Conservation (phyloP, 768 basidiomycete species). For the Zangia roseola region DNA sequence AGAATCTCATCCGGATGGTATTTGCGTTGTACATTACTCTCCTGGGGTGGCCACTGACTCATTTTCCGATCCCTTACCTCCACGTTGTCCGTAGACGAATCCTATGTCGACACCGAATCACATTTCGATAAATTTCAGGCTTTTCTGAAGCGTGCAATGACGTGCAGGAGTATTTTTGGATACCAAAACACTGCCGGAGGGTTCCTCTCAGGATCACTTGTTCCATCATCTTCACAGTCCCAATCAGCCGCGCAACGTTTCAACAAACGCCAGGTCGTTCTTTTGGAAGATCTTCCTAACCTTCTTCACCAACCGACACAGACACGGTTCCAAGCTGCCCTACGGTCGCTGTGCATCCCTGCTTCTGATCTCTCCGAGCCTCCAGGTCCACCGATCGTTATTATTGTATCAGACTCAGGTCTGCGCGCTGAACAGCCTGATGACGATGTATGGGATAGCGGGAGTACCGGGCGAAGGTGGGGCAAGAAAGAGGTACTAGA, state of each 20-base stretch:
- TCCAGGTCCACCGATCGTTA: constrained; percentile 60
- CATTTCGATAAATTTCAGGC: constrained; percentile 68
- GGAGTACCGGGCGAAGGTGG: constrained; percentile 42
- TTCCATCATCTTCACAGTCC: constrained; percentile 1
- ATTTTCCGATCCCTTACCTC: too few species aligned
- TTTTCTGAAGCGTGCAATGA: constrained; percentile 70
- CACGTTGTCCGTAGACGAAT: constrained; percentile 10
- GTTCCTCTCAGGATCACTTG: constrained; percentile 2
- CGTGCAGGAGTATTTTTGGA: constrained; percentile 54
- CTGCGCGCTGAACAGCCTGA: constrained; percentile 62
- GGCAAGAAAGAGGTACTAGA: constrained; percentile 58
- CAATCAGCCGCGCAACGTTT: constrained; percentile 1
- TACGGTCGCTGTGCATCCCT: constrained; percentile 51
- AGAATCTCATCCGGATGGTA: constrained; percentile 11
- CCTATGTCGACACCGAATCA: constrained; percentile 19
- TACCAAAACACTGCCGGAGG: constrained; percentile 7
- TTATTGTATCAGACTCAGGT: constrained; percentile 84
- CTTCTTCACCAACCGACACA: constrained; percentile 72
- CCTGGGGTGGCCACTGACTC: too few species aligned
- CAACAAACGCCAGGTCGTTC: constrained; percentile 56
- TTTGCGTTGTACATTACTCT: background rate
- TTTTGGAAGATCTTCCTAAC: constrained; percentile 91
- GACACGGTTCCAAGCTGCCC: constrained; percentile 66
- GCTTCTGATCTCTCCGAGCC: constrained; percentile 19
- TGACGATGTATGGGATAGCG: constrained; percentile 47